Base-by-base conservation (phyloP, 2,329 filamentous ascomycete species). In the Scytalidium lignicola region DNA sequence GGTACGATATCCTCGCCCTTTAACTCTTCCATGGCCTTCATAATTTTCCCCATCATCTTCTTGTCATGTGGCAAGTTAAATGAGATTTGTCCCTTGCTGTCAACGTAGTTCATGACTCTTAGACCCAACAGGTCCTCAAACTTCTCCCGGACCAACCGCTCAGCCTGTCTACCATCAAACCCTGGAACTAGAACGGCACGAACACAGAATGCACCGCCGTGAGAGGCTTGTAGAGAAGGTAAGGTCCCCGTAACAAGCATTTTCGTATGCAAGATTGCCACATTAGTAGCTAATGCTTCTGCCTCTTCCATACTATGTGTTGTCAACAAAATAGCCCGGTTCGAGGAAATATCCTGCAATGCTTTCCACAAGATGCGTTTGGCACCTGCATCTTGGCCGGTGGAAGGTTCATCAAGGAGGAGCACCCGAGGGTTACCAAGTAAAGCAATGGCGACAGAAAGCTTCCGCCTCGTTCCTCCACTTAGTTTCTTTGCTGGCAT, bases 221-320 rank as follows among this genome's bases (percentile, higher is more conserved):
- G 52, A 2, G 13, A 29, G 22, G 51, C 54, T 37, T 61, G 59
- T 1, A 61, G 47, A 4, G 43, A 44, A 9, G 50, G 22, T 1
- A 61, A 47, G 3, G 56, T 61, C 15, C 61, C 63, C 1, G 54
- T 55, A 3, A 64, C 65, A 2, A 68, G 58, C 52, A 68, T 59
- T 20, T 53, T 58, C 4, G 58, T 61, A 1, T 59, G 57, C 56
- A 68, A 61, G 49, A 68, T 68, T 2, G 62, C 63, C 10, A 65
- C 64, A 22, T 62, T 58, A 7, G 64, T 64, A 5, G 63, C 62
- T 4, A 69, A 53, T 18, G 65, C 60, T 43, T 66, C 62, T 0
- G 64, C 66, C 54, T 67, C 64, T 55, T 68, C 66, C 65, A 68
- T 69, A 43, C 53, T 58, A 48, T 69, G 66, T 6, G 65, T 68